Percentiles rank a stretch among this genome's conserved stretches.
Evolutionary conservation across 2,329 filamentous ascomycete species (phyloP).

Genomic region (Lecanicillium sp.): DNA sequence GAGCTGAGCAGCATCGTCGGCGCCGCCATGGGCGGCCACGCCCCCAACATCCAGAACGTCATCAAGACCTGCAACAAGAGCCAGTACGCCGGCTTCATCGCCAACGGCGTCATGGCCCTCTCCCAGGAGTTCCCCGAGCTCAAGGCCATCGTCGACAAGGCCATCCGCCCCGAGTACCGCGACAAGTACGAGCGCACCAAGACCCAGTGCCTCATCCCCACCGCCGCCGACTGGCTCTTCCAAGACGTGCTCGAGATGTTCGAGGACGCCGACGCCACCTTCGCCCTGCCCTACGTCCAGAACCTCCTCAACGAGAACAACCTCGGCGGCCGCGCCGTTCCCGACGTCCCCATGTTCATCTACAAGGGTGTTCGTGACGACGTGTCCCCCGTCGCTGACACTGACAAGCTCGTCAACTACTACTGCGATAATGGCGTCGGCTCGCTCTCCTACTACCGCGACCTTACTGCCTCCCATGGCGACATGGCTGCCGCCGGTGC

Average conservation of each 20-base stretch:
- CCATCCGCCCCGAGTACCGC: constrained; percentile 16
- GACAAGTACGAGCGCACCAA: constrained; percentile 25
- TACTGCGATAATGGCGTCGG: constrained; percentile 35
- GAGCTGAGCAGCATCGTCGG: constrained; percentile 20
- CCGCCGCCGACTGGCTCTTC: constrained; percentile 22
- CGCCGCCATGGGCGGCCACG: constrained; percentile 21
- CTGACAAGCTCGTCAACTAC: constrained; percentile 34
- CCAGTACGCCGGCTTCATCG: constrained; percentile 17
- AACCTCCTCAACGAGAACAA: constrained; percentile 25
- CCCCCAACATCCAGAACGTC: constrained; percentile 17
- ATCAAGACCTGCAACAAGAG: constrained; percentile 16
- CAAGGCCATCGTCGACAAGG: constrained; percentile 6
- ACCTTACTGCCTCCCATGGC: constrained; percentile 35
- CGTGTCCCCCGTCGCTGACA: constrained; percentile 35
- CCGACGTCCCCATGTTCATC: constrained; percentile 41
- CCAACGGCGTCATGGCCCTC: constrained; percentile 18
- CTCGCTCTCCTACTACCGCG: constrained; percentile 37
- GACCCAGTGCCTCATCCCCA: constrained; percentile 22
- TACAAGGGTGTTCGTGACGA: constrained; percentile 45
- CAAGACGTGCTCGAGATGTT: constrained; percentile 37
- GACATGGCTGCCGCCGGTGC: constrained; percentile 12
- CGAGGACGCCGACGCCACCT: constrained; percentile 27
- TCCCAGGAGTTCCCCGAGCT: constrained; percentile 19
- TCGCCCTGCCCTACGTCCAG: constrained; percentile 18
- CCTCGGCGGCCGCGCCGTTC: constrained; percentile 31